Percentiles rank a stretch among this genome's conserved stretches.
Conservation (phyloP, 352 stramenopile species). For the Blastocystis sp. region DNA sequence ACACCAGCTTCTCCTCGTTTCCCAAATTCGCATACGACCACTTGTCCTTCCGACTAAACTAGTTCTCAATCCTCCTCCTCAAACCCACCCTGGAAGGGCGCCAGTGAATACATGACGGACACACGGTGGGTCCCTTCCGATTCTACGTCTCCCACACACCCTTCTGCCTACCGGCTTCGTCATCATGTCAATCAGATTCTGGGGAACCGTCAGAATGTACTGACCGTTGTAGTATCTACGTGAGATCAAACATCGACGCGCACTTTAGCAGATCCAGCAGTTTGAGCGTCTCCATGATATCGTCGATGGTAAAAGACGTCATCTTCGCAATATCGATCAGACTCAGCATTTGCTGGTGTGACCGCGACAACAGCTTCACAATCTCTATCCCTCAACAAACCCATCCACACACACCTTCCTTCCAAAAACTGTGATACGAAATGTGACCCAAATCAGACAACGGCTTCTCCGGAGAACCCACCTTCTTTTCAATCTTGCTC, state of each 20-base stretch:
- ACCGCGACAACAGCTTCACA: constrained; percentile 66
- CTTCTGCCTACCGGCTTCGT: background rate
- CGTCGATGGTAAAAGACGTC: constrained; percentile 75
- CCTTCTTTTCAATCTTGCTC: constrained; percentile 75
- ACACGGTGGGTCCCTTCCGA: constrained; percentile 9
- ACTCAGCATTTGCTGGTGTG: constrained; percentile 55
- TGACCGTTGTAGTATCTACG: constrained; percentile 71
- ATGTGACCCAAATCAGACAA: constrained; percentile 74
- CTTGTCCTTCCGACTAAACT: constrained; percentile 51
- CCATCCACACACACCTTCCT: constrained; percentile 45
- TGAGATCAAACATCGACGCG: constrained; percentile 59
- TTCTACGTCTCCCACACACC: constrained; percentile 11
- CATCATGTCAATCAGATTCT: constrained; percentile 63
- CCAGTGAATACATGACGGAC: constrained; percentile 45
- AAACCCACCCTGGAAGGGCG: background rate
- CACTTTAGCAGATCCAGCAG: constrained; percentile 56
- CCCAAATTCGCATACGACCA: constrained; percentile 36
- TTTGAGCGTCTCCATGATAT: constrained; percentile 75
- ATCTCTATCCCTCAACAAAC: constrained; percentile 63
- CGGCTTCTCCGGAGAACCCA: constrained; percentile 77
- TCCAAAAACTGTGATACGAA: constrained; percentile 66
- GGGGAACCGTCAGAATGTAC: constrained; percentile 70
- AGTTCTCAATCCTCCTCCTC: background rate
- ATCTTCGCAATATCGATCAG: constrained; percentile 60
- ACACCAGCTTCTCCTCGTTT: constrained; percentile 21